Base-by-base conservation (phyloP, 768 basidiomycete species). In the Galerina sulciceps region DNA sequence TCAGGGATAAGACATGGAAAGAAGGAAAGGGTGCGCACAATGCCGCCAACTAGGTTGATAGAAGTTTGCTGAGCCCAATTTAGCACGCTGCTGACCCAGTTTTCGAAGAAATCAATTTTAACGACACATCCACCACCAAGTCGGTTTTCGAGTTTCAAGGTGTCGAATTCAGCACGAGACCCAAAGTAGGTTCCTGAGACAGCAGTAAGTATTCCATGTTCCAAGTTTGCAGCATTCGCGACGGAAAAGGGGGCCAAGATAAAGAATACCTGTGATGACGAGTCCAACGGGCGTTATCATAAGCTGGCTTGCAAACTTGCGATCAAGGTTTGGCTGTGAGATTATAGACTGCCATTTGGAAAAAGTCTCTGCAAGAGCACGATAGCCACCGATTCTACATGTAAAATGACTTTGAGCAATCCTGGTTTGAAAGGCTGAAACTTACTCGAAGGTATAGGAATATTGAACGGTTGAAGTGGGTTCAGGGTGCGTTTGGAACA, bases 131-230 rank as follows among this genome's bases (percentile, higher is more conserved):
- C 38, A 49, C 20, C 35, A 20, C 46, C 55, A 22, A 57, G n/a
- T n/a, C 41, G 26, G 2, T n/a, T 23, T 34, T 50, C 55, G 9
- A 57, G 11, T 10, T 42, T 34, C 2, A 57, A 40, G 6, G n/a
- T 6, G 11, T 57, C 48, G 37, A 49, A 57, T 49, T 57, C 55
- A 22, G 37, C 26, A 37, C 48, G 55, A 40, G 46, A 41, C n/a
- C 55, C 55, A 23, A 57, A 57, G 40, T 57, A 57, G 15, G 55
- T 57, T 38, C 55, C 55, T 57, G 49, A 50, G 15, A 17, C 4
- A 13, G n/a, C 11, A 3, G 14, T n/a, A 10, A 37, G 20, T 40
- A 31, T 35, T 22, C 10, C 10, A 23, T n/a, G 36, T 17, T 22
- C 31, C 18, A 23, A 10, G 11, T 3, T 18, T 13, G 4, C n/a